Conservation (phyloP, 2,329 filamentous ascomycete species). For the Paecilomyces sp. region DNA sequence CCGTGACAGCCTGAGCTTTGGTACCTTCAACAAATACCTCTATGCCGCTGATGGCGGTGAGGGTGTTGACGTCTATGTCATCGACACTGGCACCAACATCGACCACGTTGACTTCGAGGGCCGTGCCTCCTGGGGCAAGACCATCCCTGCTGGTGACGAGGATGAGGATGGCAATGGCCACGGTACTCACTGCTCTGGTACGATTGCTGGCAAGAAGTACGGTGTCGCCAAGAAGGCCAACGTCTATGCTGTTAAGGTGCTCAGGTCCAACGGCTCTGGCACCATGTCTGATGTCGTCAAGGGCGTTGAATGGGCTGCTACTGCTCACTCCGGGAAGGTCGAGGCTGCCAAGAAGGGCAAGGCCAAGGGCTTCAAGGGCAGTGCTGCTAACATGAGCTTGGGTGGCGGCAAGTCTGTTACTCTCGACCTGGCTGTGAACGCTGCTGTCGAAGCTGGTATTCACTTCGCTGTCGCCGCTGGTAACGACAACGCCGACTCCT, state of each 20-base stretch:
- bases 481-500: slow-evolving; percentile 98
- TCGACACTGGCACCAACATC: slow-evolving; percentile 92
- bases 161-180: slow-evolving; percentile 96
- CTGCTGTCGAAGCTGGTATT: slow-evolving; percentile 81
- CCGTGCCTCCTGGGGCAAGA: slow-evolving; percentile 94
- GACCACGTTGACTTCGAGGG: slow-evolving; percentile 97
- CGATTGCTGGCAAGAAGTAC: slow-evolving; percentile 96
- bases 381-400: slow-evolving; percentile 97
- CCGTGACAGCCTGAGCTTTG: slow-evolving; percentile 77
- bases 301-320: slow-evolving; percentile 91
- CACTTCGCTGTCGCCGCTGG: slow-evolving; percentile 98
- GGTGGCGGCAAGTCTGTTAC: slow-evolving; percentile 93
- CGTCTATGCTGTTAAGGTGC: slow-evolving; percentile 95
- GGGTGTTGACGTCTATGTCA: slow-evolving; percentile 97
- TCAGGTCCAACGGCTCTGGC: slow-evolving; percentile 92
- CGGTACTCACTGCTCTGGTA: slow-evolving; percentile 98
- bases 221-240: slow-evolving; percentile 99
- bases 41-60: slow-evolving; percentile 85
- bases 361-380: slow-evolving; percentile 97
- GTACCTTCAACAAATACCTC: slow-evolving; percentile 96
- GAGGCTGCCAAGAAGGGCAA: slow-evolving; percentile 77
- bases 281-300: slow-evolving; percentile 99
- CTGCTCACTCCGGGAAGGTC: slow-evolving; percentile 67
- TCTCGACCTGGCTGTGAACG: slow-evolving; percentile 88
- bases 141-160: slow-evolving; percentile 74